Evolutionary conservation across 768 basidiomycete species (phyloP).

Genomic region (Phaeotremella skinneri): DNA sequence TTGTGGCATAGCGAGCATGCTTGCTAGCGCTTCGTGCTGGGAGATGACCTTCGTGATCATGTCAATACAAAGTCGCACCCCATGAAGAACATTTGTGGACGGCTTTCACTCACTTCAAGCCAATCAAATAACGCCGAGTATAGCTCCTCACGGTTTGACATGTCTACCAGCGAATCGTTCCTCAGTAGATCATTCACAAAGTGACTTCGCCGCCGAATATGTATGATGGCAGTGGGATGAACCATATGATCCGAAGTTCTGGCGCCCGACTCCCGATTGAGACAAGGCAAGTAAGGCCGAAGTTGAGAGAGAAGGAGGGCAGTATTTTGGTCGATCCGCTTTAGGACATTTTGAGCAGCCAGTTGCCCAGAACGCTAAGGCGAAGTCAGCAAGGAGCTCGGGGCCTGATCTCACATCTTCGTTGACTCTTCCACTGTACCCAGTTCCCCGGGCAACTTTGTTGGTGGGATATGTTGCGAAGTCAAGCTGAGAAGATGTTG

Average conservation of each 20-base stretch:
- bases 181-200: conserved; percentile 78
- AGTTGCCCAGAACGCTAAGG: conserved; percentile 72
- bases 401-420: conserved; percentile 71
- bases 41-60: conserved; percentile 69
- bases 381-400: not conserved
- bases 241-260: conserved; percentile 74
- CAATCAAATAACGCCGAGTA: conserved; percentile 89
- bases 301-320: conserved; percentile 67
- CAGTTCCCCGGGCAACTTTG: conserved; percentile 65
- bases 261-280: conserved; percentile 71
- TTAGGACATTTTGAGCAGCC: conserved; percentile 72
- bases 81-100: not conserved
- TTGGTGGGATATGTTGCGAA: too few species aligned
- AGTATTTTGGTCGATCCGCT: conserved; percentile 69
- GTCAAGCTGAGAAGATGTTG: too few species aligned
- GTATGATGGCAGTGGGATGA: conserved; percentile 78
- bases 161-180: conserved; percentile 89
- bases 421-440: conserved; percentile 76
- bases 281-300: conserved; percentile 77
- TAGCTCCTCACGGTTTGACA: conserved; percentile 79
- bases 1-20: conserved; percentile 90
- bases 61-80: conserved; percentile 9
- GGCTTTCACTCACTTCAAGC: conserved; percentile 69
- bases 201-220: conserved; percentile 86
- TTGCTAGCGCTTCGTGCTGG: conserved; percentile 84